phyloP scores from a whole-genome alignment of 805 yeast species.

The Torulaspora gathmanii region DNA sequence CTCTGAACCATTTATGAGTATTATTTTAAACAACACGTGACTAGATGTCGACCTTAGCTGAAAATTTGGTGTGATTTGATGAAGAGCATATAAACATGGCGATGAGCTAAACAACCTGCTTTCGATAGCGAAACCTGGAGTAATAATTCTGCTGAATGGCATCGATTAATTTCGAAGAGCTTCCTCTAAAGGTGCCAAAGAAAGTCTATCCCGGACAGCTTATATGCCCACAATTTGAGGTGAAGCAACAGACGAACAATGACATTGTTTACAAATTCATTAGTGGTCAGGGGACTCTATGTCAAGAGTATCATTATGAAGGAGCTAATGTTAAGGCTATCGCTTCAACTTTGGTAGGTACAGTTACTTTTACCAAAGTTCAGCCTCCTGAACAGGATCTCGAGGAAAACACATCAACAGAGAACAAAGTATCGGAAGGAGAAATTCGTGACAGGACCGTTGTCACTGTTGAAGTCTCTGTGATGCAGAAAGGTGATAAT shows the following conservation, averaged over 20 bases:
- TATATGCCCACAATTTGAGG: constrained; percentile 52
- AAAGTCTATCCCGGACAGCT: constrained; percentile 78
- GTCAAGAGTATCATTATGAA: constrained; percentile 43
- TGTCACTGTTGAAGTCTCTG: constrained; percentile 29
- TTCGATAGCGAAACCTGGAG: background rate
- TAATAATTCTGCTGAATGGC: background rate
- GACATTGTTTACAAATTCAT: constrained; percentile 42
- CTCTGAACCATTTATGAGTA: background rate
- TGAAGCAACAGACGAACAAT: constrained; percentile 31
- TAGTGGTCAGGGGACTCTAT: constrained; percentile 63
- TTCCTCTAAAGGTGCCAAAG: constrained; percentile 35
- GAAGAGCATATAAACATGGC: background rate
- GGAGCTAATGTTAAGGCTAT: constrained; percentile 41
- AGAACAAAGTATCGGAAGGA: constrained; percentile 12
- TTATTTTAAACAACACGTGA: background rate
- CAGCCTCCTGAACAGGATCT: constrained; percentile 5
- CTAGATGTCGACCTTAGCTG: background rate
- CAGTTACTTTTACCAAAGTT: constrained; percentile 36
- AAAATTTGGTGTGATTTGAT: background rate
- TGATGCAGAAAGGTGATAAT: constrained; percentile 21
- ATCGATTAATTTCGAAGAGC: background rate
- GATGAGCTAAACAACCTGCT: background rate
- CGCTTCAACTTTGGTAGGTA: constrained; percentile 61
- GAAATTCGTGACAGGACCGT: constrained; percentile 15
- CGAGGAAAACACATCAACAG: constrained; percentile 13